Conservation (phyloP, 768 basidiomycete genomes). For the Tylopilus vinaceipallidus region DNA sequence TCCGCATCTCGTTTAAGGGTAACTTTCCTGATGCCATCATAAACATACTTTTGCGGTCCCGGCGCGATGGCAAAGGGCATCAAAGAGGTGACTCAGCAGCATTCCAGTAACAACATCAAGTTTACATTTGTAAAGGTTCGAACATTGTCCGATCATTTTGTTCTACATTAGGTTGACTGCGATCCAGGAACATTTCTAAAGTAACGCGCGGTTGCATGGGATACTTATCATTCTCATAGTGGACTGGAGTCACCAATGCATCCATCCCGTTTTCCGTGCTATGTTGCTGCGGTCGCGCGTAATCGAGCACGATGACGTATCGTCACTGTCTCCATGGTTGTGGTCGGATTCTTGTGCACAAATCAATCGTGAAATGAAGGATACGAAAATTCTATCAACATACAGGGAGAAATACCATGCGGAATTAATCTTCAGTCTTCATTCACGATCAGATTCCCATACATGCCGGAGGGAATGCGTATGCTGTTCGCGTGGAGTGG, state of each 20-base stretch:
- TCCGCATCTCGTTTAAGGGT: not conserved
- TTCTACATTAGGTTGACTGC: not conserved
- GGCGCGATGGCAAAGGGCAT: constrained; percentile 70
- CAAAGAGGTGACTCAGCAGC: constrained; percentile 62
- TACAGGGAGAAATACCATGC: not conserved
- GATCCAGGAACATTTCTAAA: constrained; percentile 18
- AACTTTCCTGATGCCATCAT: not conserved
- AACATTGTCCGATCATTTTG: constrained; percentile 13
- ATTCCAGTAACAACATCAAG: constrained; percentile 54
- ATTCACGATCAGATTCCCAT: constrained; percentile 23
- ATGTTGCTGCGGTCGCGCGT: not conserved
- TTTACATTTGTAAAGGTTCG: constrained; percentile 84
- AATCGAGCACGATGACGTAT: not conserved
- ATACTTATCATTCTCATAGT: not conserved
- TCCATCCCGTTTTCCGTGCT: no score
- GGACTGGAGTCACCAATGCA: not conserved
- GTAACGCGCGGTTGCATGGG: not conserved
- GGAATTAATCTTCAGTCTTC: constrained; percentile 20
- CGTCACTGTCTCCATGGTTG: not conserved
- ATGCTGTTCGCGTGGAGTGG: constrained; percentile 2
- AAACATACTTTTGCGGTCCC: constrained; percentile 93
- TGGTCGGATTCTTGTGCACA: not conserved
- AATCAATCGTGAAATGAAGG: not conserved
- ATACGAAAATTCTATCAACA: not conserved
- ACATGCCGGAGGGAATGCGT: constrained; percentile 8